Evolutionary conservation across 2,329 filamentous ascomycete species (phyloP).

Genomic region (Teratosphaeriaceae sp.): DNA sequence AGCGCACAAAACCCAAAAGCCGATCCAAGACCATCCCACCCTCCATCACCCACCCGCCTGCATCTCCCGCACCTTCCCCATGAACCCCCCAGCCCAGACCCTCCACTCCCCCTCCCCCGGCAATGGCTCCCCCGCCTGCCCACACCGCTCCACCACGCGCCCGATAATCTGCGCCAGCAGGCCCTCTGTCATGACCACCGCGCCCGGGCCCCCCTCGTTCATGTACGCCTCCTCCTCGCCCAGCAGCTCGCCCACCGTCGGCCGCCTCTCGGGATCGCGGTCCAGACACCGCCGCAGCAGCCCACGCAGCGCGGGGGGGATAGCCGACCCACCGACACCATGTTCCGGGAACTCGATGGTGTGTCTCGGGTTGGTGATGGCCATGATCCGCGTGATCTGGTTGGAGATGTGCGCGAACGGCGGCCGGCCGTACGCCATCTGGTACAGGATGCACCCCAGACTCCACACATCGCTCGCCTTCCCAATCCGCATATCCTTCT

Average conservation of each 20-base stretch:
- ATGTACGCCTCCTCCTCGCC: constrained; percentile 50
- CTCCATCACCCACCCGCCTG: constrained; percentile 19
- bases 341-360: constrained; percentile 63
- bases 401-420: constrained; percentile 91
- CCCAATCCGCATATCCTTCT: constrained; percentile 88
- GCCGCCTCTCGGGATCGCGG: constrained; percentile 50
- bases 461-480: constrained; percentile 97
- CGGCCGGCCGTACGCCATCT: constrained; percentile 96
- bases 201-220: constrained; percentile 48
- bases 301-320: constrained; percentile 50
- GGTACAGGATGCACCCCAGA: constrained; percentile 91
- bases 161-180: constrained; percentile 53
- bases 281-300: constrained; percentile 54
- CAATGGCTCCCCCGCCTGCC: constrained; percentile 40
- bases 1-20: too few species aligned
- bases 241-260: constrained; percentile 52
- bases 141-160: constrained; percentile 54
- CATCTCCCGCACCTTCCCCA: constrained; percentile 41
- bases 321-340: constrained; percentile 57
- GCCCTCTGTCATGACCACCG: constrained; percentile 49
- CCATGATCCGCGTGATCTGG: constrained; percentile 77
- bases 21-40: too few species aligned
- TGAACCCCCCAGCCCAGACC: constrained; percentile 41
- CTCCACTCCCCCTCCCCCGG: constrained; percentile 51
- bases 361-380: constrained; percentile 74